Evolutionary conservation across 768 basidiomycete species (phyloP).

Genomic region (Clitopilus hobsonii): DNA sequence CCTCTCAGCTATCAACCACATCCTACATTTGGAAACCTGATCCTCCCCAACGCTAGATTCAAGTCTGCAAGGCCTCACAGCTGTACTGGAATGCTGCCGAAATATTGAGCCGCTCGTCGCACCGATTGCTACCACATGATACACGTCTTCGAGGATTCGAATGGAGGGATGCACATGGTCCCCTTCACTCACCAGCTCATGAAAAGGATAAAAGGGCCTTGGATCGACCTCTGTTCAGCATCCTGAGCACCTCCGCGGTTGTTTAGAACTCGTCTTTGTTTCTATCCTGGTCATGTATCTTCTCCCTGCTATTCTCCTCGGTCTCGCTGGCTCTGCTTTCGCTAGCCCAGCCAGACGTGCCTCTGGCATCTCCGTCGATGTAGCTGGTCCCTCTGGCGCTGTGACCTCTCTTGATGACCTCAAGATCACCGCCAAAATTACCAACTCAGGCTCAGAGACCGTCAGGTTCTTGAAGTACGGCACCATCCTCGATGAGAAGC

Average conservation of each 20-base stretch:
- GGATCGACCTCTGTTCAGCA: neutral
- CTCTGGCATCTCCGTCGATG: conserved; percentile 24
- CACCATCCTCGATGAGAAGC: conserved; percentile 36
- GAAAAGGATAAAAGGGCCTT: neutral
- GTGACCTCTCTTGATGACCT: conserved; percentile 34
- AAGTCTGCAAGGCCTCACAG: neutral
- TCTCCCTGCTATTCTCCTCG: conserved; percentile 13
- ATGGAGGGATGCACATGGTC: neutral
- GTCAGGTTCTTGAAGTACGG: conserved; percentile 41
- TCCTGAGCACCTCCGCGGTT: neutral
- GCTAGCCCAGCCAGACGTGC: conserved; percentile 26
- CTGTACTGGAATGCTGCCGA: neutral
- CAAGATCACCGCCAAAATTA: conserved; percentile 35
- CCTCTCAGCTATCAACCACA: neutral
- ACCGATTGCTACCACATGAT: neutral
- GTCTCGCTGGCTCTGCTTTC: conserved; percentile 21
- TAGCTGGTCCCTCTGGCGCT: conserved; percentile 20
- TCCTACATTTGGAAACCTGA: neutral
- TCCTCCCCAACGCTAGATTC: neutral
- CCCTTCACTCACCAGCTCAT: neutral
- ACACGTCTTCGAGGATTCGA: neutral
- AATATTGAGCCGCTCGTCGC: neutral
- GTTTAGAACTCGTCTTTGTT: neutral
- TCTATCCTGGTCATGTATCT: neutral
- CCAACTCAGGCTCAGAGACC: conserved; percentile 32